Conservation (phyloP, 805 yeast species). For the Saturnispora zaruensis region DNA sequence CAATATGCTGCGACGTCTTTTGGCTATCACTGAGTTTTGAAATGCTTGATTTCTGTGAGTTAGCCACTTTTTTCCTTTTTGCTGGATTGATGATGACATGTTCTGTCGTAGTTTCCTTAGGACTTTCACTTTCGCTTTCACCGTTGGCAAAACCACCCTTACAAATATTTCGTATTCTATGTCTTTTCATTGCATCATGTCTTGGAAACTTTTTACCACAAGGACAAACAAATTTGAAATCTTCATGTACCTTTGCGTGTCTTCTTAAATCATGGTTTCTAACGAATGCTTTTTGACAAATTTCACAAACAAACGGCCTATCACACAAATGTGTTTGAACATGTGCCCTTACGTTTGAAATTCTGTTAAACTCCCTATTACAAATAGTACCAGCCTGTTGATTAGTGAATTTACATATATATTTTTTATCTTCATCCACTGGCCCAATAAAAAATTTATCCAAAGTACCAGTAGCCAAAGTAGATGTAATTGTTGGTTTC, state of each 20-base stretch:
- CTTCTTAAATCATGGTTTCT: constrained; percentile 91
- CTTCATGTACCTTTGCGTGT: constrained; percentile 80
- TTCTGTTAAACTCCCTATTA: constrained; percentile 73
- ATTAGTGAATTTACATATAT: constrained; percentile 52
- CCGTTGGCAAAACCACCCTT: constrained; percentile 50
- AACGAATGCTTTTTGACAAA: constrained; percentile 80
- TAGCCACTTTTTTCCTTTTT: not conserved
- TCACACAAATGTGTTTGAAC: constrained; percentile 95
- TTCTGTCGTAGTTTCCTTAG: constrained; percentile 12
- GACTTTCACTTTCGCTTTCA: constrained; percentile 20
- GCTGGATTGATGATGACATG: constrained; percentile 2
- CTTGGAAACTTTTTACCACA: constrained; percentile 94
- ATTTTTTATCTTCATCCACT: constrained; percentile 56
- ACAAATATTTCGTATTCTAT: constrained; percentile 71
- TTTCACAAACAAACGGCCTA: constrained; percentile 76
- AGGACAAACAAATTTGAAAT: constrained; percentile 62
- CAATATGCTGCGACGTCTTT: not conserved
- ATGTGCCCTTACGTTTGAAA: constrained; percentile 90
- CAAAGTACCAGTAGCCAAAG: constrained; percentile 82
- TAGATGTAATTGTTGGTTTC: constrained; percentile 47
- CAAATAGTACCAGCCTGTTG: constrained; percentile 43
- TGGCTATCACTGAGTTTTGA: not conserved
- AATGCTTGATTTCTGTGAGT: not conserved
- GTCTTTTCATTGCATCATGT: constrained; percentile 81
- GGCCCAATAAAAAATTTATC: constrained; percentile 81